Base-by-base conservation (phyloP, 306 rosid genomes). In the Gynostemma pentaphyllum region DNA sequence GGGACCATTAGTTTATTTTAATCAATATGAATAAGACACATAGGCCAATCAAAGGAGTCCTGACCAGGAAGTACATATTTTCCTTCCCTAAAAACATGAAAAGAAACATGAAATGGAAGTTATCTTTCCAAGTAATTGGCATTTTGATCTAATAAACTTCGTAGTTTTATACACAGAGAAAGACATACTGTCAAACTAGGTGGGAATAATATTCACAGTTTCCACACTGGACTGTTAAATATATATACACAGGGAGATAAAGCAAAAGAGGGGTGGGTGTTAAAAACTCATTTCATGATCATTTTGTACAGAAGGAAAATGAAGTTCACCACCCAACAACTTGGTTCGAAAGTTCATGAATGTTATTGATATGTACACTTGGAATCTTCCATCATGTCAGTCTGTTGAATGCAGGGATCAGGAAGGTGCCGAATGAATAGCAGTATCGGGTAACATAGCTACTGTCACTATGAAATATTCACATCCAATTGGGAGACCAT, bases 391-490 rank as follows among this genome's bases (percentile, higher is more conserved):
- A 81, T 94, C 97, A 88, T 70, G 68, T 89, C 97, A 69, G 73
- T 74, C 88, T 79, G 90, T 85, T 70, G 60, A 72, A 70, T 52
- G 87, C 88, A 81, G 81, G 76, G 89, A 86, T 94, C 99, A 94
- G 95, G 99, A 94, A 94, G 95, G 67, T 45, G 94, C 66, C 68
- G 95, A 82, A 86, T 85, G 94, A 94, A 94, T 84, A 56, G 84
- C 70, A 75, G 83, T 79, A 75, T 80, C 99, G 21, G 99, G 99
- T 81, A 94, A 84, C 95, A 94, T 86, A 48, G 99, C 99, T 81
- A 89, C 80, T 54, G 99, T 94, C 77, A 89, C 99, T 67, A 94
- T 70, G 62, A 84, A 94, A 78, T 80, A 94, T 88, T 94, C 99
- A 83, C 95, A 84, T 64, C 99, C 99, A 70, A 81, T 72, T n/a